phyloP scores from a whole-genome alignment of 441 rosid species.

The Pelargonium citronellum region DNA sequence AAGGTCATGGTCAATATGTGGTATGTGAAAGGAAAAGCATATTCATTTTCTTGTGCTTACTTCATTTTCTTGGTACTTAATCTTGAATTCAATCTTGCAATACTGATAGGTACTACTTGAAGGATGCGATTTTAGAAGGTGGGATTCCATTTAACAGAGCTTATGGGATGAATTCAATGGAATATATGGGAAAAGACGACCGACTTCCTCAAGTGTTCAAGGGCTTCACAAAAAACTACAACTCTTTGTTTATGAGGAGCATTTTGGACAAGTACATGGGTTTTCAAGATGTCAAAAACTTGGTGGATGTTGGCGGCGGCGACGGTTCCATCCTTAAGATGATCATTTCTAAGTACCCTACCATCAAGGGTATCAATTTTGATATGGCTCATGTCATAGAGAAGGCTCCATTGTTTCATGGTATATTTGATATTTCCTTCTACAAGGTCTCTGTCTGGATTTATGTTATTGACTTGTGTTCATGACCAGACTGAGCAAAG shows the following conservation, averaged over 20 bases:
- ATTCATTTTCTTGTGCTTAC: background rate
- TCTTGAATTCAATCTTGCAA: background rate
- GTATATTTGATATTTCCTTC: constrained; percentile 17
- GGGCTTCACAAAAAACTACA: constrained; percentile 29
- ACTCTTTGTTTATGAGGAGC: constrained; percentile 28
- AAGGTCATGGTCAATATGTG: constrained; percentile 30
- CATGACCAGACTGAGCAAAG: too few relatives aligned
- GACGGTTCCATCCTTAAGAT: constrained; percentile 38
- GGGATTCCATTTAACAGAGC: constrained; percentile 40
- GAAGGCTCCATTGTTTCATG: constrained; percentile 28
- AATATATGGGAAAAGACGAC: constrained; percentile 23
- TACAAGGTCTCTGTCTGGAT: background rate
- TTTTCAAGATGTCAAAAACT: constrained; percentile 29
- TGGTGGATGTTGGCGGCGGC: constrained; percentile 52
- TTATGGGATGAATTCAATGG: constrained; percentile 23
- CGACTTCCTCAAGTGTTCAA: constrained; percentile 31
- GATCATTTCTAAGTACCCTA: constrained; percentile 39
- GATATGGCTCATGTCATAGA: constrained; percentile 35
- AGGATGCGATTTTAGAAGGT: constrained; percentile 38
- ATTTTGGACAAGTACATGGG: constrained; percentile 36
- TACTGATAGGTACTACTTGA: constrained; percentile 35
- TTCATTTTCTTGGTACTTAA: background rate
- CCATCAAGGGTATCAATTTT: constrained; percentile 42
- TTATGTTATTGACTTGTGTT: background rate
- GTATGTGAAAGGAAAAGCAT: constrained; percentile 12